Percentiles rank a stretch among this genome's conserved stretches.
Conservation (phyloP, 805 yeast species). For the Kuraishia ogatae region DNA sequence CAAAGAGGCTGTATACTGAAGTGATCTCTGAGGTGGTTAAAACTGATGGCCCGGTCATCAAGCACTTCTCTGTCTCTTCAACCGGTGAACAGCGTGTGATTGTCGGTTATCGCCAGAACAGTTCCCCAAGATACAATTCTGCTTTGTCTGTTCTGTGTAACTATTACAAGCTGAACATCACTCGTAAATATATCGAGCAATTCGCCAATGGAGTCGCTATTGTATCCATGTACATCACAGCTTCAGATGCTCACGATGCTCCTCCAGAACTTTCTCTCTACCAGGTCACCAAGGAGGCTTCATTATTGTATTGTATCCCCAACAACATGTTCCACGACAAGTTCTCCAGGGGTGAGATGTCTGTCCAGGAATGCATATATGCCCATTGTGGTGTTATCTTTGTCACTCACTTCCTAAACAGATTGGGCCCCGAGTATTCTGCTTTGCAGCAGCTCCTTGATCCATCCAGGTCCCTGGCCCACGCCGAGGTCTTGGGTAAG, state of each 20-base stretch:
- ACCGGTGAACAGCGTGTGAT: conserved; percentile 80
- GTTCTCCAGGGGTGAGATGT: conserved; percentile 68
- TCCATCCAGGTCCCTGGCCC: conserved; percentile 49
- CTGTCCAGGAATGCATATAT: conserved; percentile 90
- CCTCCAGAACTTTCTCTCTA: conserved; percentile 70
- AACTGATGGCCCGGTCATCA: conserved; percentile 89
- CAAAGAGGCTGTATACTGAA: conserved; percentile 67
- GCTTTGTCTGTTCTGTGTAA: conserved; percentile 81
- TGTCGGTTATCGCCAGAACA: conserved; percentile 77
- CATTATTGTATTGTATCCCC: conserved; percentile 86
- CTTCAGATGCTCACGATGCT: conserved; percentile 36
- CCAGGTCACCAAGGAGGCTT: conserved; percentile 91
- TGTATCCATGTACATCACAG: conserved; percentile 76
- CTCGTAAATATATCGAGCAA: conserved; percentile 91
- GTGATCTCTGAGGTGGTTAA: conserved; percentile 59
- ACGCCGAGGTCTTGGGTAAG: conserved; percentile 67
- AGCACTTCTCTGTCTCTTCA: conserved; percentile 72
- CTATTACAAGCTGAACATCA: conserved; percentile 76
- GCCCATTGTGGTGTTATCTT: conserved; percentile 92
- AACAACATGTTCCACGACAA: conserved; percentile 69
- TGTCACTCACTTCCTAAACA: conserved; percentile 88
- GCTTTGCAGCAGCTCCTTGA: conserved; percentile 59
- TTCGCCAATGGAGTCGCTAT: conserved; percentile 84
- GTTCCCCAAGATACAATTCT: conserved; percentile 81
- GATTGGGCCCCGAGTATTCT: conserved; percentile 85